phyloP scores from a whole-genome alignment of 2,329 filamentous ascomycete species.

The Botrytis elliptica region DNA sequence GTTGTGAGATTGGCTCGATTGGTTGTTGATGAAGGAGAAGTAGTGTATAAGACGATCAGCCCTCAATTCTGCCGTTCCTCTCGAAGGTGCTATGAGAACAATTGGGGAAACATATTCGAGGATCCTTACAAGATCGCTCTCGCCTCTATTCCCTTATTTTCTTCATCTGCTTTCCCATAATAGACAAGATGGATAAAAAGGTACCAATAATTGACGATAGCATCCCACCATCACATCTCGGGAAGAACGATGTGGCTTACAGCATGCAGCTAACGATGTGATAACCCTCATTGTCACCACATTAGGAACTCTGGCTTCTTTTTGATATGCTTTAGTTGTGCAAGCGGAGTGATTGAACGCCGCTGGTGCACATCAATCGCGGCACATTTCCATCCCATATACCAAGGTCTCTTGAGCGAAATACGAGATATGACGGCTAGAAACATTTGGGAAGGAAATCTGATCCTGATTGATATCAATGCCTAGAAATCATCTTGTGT shows the following conservation, averaged over 20 bases:
- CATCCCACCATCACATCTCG: background rate
- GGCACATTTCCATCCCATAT: conserved; percentile 13
- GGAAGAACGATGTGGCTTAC: conserved; percentile 1
- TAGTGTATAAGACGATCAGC: conserved; percentile 9
- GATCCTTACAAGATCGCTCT: background rate
- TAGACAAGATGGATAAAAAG: background rate
- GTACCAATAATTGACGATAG: background rate
- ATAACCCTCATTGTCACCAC: conserved; percentile 8
- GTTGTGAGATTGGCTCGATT: background rate
- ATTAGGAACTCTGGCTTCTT: background rate
- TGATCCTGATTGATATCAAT: background rate
- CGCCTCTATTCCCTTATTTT: too few relatives aligned
- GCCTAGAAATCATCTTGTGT: background rate
- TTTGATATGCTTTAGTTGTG: background rate
- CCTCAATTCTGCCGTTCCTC: background rate
- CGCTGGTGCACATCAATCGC: conserved; percentile 5
- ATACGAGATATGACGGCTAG: background rate
- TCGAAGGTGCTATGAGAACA: background rate
- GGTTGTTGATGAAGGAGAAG: background rate
- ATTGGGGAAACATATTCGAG: background rate
- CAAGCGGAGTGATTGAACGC: background rate
- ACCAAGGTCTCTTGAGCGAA: background rate
- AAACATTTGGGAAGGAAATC: background rate
- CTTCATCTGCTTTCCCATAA: background rate
- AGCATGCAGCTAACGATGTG: conserved; percentile 15